These are phyloP conservation scores for Platanthera zijinensis DNA, from an alignment of 106 monocot species.

Conservation along the genomic window DNA sequence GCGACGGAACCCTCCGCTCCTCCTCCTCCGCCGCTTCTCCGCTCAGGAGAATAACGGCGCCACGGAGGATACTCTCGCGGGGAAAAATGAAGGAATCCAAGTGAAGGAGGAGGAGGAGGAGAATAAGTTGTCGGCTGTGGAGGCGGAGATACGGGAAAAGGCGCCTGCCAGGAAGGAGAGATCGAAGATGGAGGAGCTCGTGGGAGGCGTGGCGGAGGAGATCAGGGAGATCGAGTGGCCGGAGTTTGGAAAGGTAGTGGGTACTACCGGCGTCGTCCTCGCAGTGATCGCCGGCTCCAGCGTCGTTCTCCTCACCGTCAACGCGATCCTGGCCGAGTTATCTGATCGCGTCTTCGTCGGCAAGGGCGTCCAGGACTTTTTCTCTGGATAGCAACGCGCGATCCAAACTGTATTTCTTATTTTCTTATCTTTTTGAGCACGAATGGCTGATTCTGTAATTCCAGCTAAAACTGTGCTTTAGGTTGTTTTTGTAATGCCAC, in stretches of 20 bases:
- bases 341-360: conserved; percentile 86
- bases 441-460: too few species aligned
- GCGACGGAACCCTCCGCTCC: not conserved
- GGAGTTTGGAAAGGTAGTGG: conserved; percentile 65
- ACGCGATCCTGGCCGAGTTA: conserved; percentile 82
- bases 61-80: conserved; percentile 10
- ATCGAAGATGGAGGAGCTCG: conserved; percentile 14
- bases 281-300: conserved; percentile 81
- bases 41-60: conserved; percentile 9
- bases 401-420: too few species aligned
- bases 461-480: too few species aligned
- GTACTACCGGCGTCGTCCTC: conserved; percentile 86
- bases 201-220: conserved; percentile 64
- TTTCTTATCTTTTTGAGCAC: too few species aligned
- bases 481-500: too few species aligned
- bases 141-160: conserved; percentile 48
- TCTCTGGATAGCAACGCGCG: conserved; percentile 10
- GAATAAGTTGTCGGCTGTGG: conserved; percentile 13
- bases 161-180: conserved; percentile 26
- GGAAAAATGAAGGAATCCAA: not conserved
- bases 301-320: conserved; percentile 80
- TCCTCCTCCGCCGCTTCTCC: conserved; percentile 4
- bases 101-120: not conserved
- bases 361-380: conserved; percentile 76
- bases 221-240: conserved; percentile 92